Percentiles rank a stretch among this genome's conserved stretches.
These are phyloP conservation scores for Ustilago sp. DNA, from an alignment of 1,284 basidiomycete species.

Conservation along the genomic window DNA sequence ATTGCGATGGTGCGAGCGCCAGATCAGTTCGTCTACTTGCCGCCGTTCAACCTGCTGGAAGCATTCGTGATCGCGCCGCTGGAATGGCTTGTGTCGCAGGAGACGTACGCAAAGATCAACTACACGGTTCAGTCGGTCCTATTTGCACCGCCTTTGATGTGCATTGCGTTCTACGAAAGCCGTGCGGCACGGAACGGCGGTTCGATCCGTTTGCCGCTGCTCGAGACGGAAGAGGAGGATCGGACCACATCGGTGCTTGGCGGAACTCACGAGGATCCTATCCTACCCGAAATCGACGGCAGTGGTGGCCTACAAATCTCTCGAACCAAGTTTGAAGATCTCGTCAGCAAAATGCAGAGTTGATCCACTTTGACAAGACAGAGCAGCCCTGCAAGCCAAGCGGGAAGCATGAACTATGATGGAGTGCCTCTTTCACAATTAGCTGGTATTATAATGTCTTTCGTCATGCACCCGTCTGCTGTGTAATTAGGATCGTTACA, in stretches of 20 bases:
- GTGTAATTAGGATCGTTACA: constrained; percentile 3
- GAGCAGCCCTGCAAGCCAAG: not conserved
- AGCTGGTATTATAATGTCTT: not conserved
- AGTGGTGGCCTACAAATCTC: constrained; percentile 45
- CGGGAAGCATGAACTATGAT: not conserved
- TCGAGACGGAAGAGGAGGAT: constrained; percentile 29
- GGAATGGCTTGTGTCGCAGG: constrained; percentile 75
- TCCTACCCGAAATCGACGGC: constrained; percentile 52
- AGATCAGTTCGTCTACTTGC: constrained; percentile 72
- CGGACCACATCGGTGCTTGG: constrained; percentile 11
- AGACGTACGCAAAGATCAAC: constrained; percentile 54
- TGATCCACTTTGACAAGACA: not conserved
- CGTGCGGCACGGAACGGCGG: constrained; percentile 30
- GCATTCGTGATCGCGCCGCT: constrained; percentile 82
- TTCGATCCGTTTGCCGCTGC: constrained; percentile 37
- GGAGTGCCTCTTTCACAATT: not conserved
- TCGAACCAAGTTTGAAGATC: constrained; percentile 42
- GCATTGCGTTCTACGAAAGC: constrained; percentile 61
- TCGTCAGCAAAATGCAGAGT: constrained; percentile 34
- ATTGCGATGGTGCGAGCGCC: constrained; percentile 77
- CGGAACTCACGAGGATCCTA: constrained; percentile 47
- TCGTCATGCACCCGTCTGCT: not conserved
- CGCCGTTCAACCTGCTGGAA: constrained; percentile 85
- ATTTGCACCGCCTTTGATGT: constrained; percentile 51
- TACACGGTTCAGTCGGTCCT: constrained; percentile 51